Percentiles rank a stretch among this genome's conserved stretches.
Evolutionary conservation across 768 basidiomycete species (phyloP).

Genomic region (Suillus weaverae): DNA sequence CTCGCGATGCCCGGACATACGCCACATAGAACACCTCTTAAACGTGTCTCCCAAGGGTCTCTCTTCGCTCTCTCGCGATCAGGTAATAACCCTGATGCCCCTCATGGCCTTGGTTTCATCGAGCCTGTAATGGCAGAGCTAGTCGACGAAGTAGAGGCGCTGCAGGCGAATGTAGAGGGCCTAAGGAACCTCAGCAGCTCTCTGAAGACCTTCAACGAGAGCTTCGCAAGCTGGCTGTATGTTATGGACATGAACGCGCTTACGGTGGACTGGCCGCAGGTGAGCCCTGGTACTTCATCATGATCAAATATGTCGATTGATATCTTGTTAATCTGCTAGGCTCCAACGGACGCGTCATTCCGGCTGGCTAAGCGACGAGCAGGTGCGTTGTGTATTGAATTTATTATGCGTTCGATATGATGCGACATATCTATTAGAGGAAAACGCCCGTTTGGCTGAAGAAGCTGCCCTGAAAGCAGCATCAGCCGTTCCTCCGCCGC

Average conservation of each 20-base stretch:
- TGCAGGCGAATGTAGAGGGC: constrained; percentile 73
- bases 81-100: constrained; percentile 62
- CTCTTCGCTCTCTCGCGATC: constrained; percentile 84
- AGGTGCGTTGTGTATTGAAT: constrained; percentile 37
- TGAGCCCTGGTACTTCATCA: constrained; percentile 27
- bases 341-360: constrained; percentile 62
- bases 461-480: constrained; percentile 51
- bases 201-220: constrained; percentile 86
- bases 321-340: constrained; percentile 35
- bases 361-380: constrained; percentile 57
- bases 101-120: constrained; percentile 83
- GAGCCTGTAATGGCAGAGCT: constrained; percentile 84
- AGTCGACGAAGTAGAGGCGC: constrained; percentile 80
- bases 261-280: constrained; percentile 92
- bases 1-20: constrained; percentile 33
- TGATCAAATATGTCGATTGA: not conserved
- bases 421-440: constrained; percentile 41
- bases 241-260: constrained; percentile 93
- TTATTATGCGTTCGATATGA: not conserved
- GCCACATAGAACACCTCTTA: constrained; percentile 78
- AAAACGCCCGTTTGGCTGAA: constrained; percentile 52
- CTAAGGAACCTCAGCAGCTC: constrained; percentile 73
- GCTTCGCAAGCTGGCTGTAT: constrained; percentile 89
- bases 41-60: constrained; percentile 89
- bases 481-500: constrained; percentile 25